phyloP scores from a whole-genome alignment of 2,329 filamentous ascomycete genomes.

The Alternaria arbusti region DNA sequence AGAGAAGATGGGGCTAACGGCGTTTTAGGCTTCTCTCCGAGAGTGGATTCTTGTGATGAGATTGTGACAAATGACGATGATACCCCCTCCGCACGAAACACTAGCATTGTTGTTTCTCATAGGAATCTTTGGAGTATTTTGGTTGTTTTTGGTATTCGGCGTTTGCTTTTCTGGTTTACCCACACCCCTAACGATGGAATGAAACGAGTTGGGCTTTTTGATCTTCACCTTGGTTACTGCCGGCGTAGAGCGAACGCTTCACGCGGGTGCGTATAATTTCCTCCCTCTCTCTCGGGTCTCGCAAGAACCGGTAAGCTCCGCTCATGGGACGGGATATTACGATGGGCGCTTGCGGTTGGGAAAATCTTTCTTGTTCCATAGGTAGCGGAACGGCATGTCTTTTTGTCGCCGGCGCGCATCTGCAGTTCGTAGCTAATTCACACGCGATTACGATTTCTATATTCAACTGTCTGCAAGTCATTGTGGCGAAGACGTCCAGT shows the following conservation, averaged over 20 bases:
- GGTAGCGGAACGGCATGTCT: neutral
- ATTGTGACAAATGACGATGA: conserved; percentile 25
- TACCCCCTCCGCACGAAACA: conserved; percentile 41
- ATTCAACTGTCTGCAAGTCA: neutral
- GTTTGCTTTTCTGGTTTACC: neutral
- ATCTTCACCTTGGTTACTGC: neutral
- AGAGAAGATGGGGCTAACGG: conserved; percentile 19
- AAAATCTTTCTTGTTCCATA: neutral
- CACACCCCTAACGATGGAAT: conserved; percentile 2
- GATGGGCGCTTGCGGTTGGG: neutral
- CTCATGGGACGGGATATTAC: neutral
- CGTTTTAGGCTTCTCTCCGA: conserved; percentile 58
- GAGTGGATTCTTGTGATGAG: conserved; percentile 60
- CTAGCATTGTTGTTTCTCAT: conserved; percentile 22
- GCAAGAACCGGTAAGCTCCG: neutral
- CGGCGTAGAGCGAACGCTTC: neutral
- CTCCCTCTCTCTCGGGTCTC: neutral
- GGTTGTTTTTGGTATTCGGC: conserved; percentile 5
- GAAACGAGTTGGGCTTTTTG: conserved; percentile 9
- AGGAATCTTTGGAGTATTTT: conserved; percentile 14
- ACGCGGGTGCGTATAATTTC: neutral
- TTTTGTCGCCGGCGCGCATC: neutral
- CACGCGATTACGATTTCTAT: neutral
- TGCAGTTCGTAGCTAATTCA: neutral
- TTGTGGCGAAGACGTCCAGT: neutral